Evolutionary conservation across 129 eudicot genomes (phyloP).

Genomic region (Scalesia atractyloides): DNA sequence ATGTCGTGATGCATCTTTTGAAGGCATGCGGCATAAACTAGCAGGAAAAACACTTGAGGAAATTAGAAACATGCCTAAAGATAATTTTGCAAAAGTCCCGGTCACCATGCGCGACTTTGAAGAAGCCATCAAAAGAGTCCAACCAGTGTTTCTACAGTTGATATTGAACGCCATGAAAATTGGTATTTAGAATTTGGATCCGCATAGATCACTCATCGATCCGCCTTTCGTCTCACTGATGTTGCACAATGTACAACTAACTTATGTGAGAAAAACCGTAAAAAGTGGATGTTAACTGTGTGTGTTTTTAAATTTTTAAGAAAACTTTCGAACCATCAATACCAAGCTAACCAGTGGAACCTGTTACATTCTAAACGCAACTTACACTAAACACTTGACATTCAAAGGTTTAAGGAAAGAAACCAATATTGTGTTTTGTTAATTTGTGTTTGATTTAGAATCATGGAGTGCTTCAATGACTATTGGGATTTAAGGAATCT

Average conservation of each 20-base stretch:
- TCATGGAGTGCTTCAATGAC: constrained; percentile 8
- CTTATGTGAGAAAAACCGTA: not conserved
- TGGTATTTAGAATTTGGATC: constrained; percentile 95
- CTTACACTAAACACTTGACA: not conserved
- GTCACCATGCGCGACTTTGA: constrained; percentile 92
- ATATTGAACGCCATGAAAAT: constrained; percentile 87
- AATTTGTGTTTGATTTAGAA: constrained; percentile 31
- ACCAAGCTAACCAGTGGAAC: not conserved
- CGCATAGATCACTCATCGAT: constrained; percentile 28
- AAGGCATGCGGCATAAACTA: constrained; percentile 90
- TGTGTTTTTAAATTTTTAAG: not conserved
- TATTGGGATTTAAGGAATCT: not conserved
- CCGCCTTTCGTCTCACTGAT: not conserved
- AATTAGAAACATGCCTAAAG: constrained; percentile 92
- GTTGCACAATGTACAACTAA: not conserved
- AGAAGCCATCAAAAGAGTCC: constrained; percentile 82
- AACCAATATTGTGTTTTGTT: not conserved
- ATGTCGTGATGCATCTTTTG: constrained; percentile 90
- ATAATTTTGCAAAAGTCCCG: constrained; percentile 80
- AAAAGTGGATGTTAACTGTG: not conserved
- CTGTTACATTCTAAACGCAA: not conserved
- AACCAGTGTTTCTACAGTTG: constrained; percentile 86
- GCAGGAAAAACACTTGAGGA: constrained; percentile 95
- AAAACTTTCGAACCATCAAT: not conserved
- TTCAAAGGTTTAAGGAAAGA: no score